Percentiles rank a stretch among this genome's conserved stretches.
These are phyloP conservation scores for Colletotrichum kahawae DNA, from an alignment of 2,329 filamentous ascomycete genomes.

Conservation along the genomic window DNA sequence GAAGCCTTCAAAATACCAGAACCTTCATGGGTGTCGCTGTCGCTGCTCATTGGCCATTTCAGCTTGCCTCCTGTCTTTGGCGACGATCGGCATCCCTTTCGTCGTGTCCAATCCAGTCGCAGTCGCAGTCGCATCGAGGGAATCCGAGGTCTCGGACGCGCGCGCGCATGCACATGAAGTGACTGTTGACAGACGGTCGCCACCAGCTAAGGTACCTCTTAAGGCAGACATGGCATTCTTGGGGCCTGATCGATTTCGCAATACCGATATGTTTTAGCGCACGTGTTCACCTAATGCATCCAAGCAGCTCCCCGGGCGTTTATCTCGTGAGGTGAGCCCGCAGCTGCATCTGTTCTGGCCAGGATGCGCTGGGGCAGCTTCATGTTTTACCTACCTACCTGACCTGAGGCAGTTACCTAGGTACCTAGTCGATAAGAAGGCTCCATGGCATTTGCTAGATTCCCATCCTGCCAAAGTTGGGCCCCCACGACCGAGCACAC, in stretches of 20 bases:
- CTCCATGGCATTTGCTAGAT: constrained; percentile 3
- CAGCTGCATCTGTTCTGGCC: not conserved
- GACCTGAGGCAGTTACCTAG: not conserved
- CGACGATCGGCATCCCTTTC: not conserved
- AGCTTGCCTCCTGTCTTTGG: not conserved
- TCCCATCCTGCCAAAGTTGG: not conserved
- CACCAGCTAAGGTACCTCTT: not conserved
- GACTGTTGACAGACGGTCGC: not conserved
- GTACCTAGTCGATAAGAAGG: not conserved
- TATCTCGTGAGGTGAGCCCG: not conserved
- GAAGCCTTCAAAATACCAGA: not conserved
- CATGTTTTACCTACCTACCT: not conserved
- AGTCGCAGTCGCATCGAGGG: not conserved
- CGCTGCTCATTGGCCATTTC: not conserved
- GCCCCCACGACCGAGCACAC: not conserved
- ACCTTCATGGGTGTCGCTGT: not conserved
- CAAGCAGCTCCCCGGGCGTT: not conserved
- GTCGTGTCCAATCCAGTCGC: not conserved
- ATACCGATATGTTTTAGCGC: not conserved
- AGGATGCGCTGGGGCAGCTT: not conserved
- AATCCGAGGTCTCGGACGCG: not conserved
- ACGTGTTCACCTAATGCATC: not conserved
- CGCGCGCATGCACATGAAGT: not conserved
- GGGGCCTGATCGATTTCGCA: not conserved
- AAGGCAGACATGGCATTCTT: not conserved